Percentiles rank a stretch among this genome's conserved stretches.
These are phyloP conservation scores for Chalciporus sp. DNA, from an alignment of 1,284 basidiomycete genomes.

Conservation along the genomic window DNA sequence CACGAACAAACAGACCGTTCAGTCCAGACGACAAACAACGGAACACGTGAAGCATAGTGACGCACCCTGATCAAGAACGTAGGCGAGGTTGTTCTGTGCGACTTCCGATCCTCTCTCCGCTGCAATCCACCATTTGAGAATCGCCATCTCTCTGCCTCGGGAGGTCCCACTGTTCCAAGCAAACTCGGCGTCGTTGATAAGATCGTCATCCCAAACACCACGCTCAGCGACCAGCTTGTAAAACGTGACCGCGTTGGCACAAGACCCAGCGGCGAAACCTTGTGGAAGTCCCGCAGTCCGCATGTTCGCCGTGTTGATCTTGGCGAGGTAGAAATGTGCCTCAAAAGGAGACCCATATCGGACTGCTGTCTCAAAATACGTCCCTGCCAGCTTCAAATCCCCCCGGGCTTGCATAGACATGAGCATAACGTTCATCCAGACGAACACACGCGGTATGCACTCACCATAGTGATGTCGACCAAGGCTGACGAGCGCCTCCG, in stretches of 20 bases:
- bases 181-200: constrained; percentile 81
- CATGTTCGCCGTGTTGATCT: constrained; percentile 68
- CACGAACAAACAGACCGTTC: no score
- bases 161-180: constrained; percentile 77
- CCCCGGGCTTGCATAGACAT: constrained; percentile 51
- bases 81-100: constrained; percentile 96
- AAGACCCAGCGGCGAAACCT: constrained; percentile 64
- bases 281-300: constrained; percentile 42
- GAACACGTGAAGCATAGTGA: not conserved
- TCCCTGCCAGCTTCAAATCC: constrained; percentile 63
- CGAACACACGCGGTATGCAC: constrained; percentile 23
- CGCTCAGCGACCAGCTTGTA: constrained; percentile 89
- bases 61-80: constrained; percentile 86
- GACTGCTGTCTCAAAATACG: constrained; percentile 81
- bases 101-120: constrained; percentile 92
- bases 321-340: constrained; percentile 88
- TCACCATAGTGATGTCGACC: constrained; percentile 83
- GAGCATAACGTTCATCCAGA: constrained; percentile 8
- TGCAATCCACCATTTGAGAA: constrained; percentile 92
- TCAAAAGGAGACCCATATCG: constrained; percentile 89
- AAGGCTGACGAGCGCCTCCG: constrained; percentile 90
- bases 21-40: no score
- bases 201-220: constrained; percentile 85
- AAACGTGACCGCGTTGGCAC: constrained; percentile 85
- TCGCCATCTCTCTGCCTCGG: constrained; percentile 67